phyloP scores from a whole-genome alignment of 345 rosid species.

The Pistacia atlantica region DNA sequence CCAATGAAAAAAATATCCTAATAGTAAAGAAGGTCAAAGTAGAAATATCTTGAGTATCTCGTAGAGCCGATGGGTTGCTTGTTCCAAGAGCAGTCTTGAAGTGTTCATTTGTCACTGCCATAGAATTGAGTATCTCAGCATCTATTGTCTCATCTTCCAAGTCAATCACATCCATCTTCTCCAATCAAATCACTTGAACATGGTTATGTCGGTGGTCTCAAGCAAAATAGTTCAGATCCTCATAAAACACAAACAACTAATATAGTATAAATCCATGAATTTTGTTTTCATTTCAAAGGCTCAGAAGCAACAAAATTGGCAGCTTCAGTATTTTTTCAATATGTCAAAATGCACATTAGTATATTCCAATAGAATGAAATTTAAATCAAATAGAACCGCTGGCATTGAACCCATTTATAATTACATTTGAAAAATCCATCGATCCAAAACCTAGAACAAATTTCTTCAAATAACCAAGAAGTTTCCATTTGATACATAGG shows the following conservation, averaged over 20 bases:
- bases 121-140: too few relatives aligned
- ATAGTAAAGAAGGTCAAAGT: too few relatives aligned
- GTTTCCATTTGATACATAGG: not conserved
- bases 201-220: not conserved
- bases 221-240: not conserved
- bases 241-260: not conserved
- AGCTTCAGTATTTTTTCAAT: not conserved
- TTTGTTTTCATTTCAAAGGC: not conserved
- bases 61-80: too few relatives aligned
- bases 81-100: too few relatives aligned
- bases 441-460: not conserved
- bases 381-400: constrained; percentile 2
- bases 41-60: too few relatives aligned
- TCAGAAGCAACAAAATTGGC: not conserved
- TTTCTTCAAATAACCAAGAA: not conserved
- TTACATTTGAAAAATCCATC: not conserved
- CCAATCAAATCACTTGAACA: too few relatives aligned
- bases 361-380: not conserved
- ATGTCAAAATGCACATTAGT: not conserved
- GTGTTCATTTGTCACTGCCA: too few relatives aligned
- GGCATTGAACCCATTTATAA: too few relatives aligned
- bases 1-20: too few relatives aligned
- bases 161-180: too few relatives aligned
- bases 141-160: too few relatives aligned
- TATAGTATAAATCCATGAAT: not conserved